Conservation (phyloP, 148 eudicot species). For the Chenopodium formosanum region DNA sequence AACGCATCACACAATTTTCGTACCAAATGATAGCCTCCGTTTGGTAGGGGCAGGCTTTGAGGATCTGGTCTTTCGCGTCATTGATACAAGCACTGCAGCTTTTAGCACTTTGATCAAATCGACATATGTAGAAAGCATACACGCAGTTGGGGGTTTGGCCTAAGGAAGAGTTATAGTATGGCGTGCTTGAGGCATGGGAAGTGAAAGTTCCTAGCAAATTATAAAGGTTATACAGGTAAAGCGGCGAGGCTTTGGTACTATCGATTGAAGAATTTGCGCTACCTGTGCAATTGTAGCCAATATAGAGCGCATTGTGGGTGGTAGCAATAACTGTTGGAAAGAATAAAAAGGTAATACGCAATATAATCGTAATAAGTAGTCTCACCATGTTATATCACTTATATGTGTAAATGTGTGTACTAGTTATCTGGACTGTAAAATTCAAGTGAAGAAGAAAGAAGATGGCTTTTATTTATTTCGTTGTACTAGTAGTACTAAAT, state of each 20-base stretch:
- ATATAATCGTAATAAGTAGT: neutral
- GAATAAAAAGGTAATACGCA: neutral
- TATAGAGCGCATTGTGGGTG: neutral
- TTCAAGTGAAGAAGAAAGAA: too few relatives aligned
- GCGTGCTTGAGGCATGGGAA: neutral
- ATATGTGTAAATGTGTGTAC: too few relatives aligned
- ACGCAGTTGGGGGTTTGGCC: conserved; percentile 18
- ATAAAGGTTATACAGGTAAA: conserved; percentile 1
- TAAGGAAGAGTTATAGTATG: conserved; percentile 3
- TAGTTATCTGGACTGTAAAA: too few relatives aligned
- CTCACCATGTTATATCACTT: neutral
- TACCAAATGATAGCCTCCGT: conserved; percentile 19
- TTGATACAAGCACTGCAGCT: conserved; percentile 24
- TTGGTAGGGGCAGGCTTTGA: conserved; percentile 24
- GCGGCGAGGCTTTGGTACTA: neutral
- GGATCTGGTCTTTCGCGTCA: conserved; percentile 7
- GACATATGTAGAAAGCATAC: conserved; percentile 20
- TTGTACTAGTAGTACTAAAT: too few relatives aligned
- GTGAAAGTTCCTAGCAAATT: conserved; percentile 13
- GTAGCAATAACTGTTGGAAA: neutral
- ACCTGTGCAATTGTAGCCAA: neutral
- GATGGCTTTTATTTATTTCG: too few relatives aligned
- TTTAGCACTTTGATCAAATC: neutral
- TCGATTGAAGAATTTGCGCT: neutral
- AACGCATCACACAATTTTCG: conserved; percentile 28